Percentiles rank a stretch among this genome's conserved stretches.
phyloP scores from a whole-genome alignment of 73 alveolate genomes.

The Tetrahymena elliotti region DNA sequence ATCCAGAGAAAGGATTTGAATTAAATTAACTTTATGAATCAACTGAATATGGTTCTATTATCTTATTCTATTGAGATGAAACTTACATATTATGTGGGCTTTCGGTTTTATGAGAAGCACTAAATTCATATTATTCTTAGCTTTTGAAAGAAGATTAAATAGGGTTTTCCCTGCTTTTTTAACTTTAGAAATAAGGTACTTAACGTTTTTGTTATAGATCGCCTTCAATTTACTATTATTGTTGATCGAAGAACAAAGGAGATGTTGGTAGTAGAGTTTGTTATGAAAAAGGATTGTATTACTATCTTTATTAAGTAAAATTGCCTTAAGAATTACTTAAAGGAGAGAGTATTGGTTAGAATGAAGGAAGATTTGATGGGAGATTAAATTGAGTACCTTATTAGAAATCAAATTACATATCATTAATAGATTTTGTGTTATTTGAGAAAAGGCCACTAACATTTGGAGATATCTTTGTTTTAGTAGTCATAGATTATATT shows the following conservation, averaged over 20 bases:
- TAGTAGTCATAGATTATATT: background rate
- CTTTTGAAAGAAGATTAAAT: background rate
- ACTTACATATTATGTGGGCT: background rate
- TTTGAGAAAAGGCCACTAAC: background rate
- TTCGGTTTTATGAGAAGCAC: background rate
- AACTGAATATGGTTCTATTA: background rate
- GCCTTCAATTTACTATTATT: background rate
- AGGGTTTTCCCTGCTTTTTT: background rate
- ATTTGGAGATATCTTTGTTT: background rate
- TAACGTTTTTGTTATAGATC: background rate
- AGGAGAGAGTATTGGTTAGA: background rate
- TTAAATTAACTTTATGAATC: background rate
- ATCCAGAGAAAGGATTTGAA: background rate
- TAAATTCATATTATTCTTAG: background rate
- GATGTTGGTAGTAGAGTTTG: background rate
- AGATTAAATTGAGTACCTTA: background rate
- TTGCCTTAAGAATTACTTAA: background rate
- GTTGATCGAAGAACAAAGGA: background rate
- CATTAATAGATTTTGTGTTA: background rate
- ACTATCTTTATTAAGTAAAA: background rate
- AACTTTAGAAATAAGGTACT: background rate
- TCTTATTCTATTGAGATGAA: background rate
- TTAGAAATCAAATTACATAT: background rate
- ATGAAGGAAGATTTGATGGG: background rate
- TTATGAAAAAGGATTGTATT: background rate